Conservation (phyloP, 805 yeast species). For the Saccharomyces paradoxus region DNA sequence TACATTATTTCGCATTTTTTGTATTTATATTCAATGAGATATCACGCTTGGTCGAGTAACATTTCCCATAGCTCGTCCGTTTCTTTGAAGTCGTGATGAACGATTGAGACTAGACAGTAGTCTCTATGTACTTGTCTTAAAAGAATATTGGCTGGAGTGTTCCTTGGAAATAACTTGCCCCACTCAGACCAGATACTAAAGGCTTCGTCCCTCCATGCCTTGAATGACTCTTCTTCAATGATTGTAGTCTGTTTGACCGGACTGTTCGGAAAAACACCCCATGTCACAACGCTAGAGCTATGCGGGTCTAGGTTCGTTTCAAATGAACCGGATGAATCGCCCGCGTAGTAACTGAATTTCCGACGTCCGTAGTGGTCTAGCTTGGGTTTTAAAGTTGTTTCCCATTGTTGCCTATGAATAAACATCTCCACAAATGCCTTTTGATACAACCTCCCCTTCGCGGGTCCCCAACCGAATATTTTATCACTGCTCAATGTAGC, state of each 20-base stretch:
- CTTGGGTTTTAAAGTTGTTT: slow-evolving; percentile 41
- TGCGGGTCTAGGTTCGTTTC: slow-evolving; percentile 49
- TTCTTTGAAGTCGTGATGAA: slow-evolving; percentile 74
- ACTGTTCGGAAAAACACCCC: slow-evolving; percentile 94
- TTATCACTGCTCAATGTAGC: slow-evolving; percentile 71
- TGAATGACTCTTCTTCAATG: slow-evolving; percentile 84
- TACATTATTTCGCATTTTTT: background rate
- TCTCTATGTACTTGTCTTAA: slow-evolving; percentile 52
- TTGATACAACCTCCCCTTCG: slow-evolving; percentile 80
- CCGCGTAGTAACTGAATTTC: slow-evolving; percentile 66
- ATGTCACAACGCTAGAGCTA: slow-evolving; percentile 78
- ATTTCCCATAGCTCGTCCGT: slow-evolving; percentile 73
- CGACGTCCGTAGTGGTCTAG: slow-evolving; percentile 35
- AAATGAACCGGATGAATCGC: slow-evolving; percentile 52
- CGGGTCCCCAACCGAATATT: slow-evolving; percentile 97
- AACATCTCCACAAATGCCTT: slow-evolving; percentile 91
- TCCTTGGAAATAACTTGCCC: slow-evolving; percentile 65
- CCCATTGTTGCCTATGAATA: slow-evolving; percentile 68
- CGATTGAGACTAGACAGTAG: slow-evolving; percentile 72
- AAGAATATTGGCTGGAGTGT: slow-evolving; percentile 47
- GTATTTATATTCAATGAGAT: background rate
- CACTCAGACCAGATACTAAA: slow-evolving; percentile 87
- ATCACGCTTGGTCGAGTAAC: slow-evolving; percentile 26
- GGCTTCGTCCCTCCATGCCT: slow-evolving; percentile 95
- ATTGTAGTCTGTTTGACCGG: slow-evolving; percentile 89